A percentile compares a stretch with the other conserved stretches of the same genome.
Evolutionary conservation across 164 flowering plant species (phyloP).

Genomic region (Chloranthus sessilifolius): DNA sequence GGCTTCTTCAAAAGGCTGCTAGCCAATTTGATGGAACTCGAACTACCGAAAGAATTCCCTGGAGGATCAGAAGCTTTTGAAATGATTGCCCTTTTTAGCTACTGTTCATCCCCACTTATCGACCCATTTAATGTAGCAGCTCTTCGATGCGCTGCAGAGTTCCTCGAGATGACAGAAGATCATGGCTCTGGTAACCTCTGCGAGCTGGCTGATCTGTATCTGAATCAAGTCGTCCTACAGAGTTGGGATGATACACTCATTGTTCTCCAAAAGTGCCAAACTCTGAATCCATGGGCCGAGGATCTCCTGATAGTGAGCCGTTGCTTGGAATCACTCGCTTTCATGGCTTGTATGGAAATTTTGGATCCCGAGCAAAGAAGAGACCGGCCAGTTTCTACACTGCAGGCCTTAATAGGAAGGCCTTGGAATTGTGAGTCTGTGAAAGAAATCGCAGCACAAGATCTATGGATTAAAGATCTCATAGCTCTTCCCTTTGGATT

Average conservation of each 20-base stretch:
- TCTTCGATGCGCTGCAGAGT: slow-evolving; percentile 79
- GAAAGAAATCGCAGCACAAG: slow-evolving; percentile 49
- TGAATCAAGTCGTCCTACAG: slow-evolving; percentile 85
- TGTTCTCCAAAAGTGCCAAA: slow-evolving; percentile 78
- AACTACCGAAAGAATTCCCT: slow-evolving; percentile 65
- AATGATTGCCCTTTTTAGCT: slow-evolving; percentile 68
- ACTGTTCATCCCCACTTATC: slow-evolving; percentile 59
- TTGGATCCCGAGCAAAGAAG: slow-evolving; percentile 84
- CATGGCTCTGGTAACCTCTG: slow-evolving; percentile 57
- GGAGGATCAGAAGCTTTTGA: slow-evolving; percentile 85
- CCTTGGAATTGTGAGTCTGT: slow-evolving; percentile 54
- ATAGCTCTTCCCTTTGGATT: slow-evolving; percentile 68
- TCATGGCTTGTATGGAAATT: slow-evolving; percentile 98
- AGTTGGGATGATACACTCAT: slow-evolving; percentile 85
- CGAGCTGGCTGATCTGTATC: slow-evolving; percentile 64
- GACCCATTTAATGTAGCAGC: slow-evolving; percentile 83
- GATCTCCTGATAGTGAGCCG: slow-evolving; percentile 79
- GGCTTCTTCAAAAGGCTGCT: slow-evolving; percentile 65
- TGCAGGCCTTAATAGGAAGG: slow-evolving; percentile 42
- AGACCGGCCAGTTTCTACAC: slow-evolving; percentile 48
- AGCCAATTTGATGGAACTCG: slow-evolving; percentile 39
- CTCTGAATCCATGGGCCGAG: slow-evolving; percentile 69
- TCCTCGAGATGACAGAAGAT: slow-evolving; percentile 82
- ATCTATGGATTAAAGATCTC: slow-evolving; percentile 79
- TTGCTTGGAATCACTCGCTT: slow-evolving; percentile 88